Evolutionary conservation across 2,329 filamentous ascomycete genomes (phyloP), one percentile per base, ranked within the genome.

Genomic region (Ceratocystis cubensis): DNA sequence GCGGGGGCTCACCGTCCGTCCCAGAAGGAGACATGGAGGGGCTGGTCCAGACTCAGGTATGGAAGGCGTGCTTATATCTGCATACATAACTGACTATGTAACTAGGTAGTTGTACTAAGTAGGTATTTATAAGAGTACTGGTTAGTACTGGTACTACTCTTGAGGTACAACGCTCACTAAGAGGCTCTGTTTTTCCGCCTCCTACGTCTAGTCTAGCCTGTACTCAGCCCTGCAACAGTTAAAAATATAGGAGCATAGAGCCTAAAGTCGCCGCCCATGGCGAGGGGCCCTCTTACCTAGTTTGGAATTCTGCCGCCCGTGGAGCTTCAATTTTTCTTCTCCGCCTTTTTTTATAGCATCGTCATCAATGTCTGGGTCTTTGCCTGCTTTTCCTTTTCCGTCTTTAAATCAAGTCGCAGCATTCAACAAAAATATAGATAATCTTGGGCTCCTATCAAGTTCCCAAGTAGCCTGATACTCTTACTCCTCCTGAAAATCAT

Each of bases 271-370:
- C 17, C n/a, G 22, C 7, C 20, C 53, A 33, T 17, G 25, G 53
- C 30, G 22, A 28, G 10, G 22, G 53, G 8, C n/a, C n/a, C 53
- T 57, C 7, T n/a, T 8, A 37, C 20, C 56, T 3, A 41, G 37
- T 33, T n/a, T 30, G 33, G 56, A 59, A 59, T 59, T 59, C 28
- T 59, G 56, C 56, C 56, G 56, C 17, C 28, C 28, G 30, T 59
- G 17, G 56, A 59, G 25, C 56, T 59, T 30, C 30, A 37, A 59
- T 59, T 59, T 33, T 59, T 59, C 56, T 30, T 59, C 56, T 33
- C 56, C 25, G 56, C 56, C 56, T 37, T 33, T 28, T 25, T 56
- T 56, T 56, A 13, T 8, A 13, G 0, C 48, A 53, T 53, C 48
- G 22, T 41, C 48, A 53, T 53, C 48, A 25, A 4, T 22, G n/a